These are phyloP conservation scores for Lipomyces yamadae DNA, from an alignment of 805 yeast genomes.

Conservation along the genomic window DNA sequence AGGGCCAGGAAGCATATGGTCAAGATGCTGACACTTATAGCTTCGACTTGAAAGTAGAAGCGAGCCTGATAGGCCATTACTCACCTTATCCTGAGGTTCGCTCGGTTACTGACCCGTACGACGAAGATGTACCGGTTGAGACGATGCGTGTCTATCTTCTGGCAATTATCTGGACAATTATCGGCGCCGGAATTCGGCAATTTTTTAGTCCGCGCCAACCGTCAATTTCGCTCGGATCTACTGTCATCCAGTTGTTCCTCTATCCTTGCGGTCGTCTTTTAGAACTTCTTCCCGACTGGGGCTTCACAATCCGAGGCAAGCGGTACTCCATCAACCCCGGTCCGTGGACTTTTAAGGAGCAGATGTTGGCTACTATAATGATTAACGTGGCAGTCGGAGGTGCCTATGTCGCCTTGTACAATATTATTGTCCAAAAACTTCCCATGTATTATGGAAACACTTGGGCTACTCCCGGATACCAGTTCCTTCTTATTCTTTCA, in stretches of 20 bases:
- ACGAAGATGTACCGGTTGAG: conserved; percentile 54
- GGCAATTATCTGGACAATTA: conserved; percentile 56
- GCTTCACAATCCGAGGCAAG: conserved; percentile 49
- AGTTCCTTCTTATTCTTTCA: conserved; percentile 56
- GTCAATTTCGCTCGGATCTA: conserved; percentile 54
- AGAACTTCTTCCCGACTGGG: conserved; percentile 55
- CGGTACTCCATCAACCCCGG: conserved; percentile 57
- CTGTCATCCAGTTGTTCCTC: conserved; percentile 63
- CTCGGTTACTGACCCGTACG: conserved; percentile 58
- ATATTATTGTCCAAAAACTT: conserved; percentile 58
- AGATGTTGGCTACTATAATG: conserved; percentile 59
- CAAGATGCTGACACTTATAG: conserved; percentile 19
- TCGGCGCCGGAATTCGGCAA: conserved; percentile 42
- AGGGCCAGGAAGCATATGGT: conserved; percentile 28
- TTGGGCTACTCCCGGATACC: conserved; percentile 54
- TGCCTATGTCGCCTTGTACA: conserved; percentile 54
- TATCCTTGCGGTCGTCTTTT: conserved; percentile 61
- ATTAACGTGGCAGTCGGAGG: conserved; percentile 53
- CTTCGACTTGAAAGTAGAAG: conserved; percentile 43
- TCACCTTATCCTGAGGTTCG: conserved; percentile 66
- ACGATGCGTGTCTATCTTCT: conserved; percentile 50
- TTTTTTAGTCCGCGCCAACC: conserved; percentile 66
- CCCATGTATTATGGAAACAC: conserved; percentile 47
- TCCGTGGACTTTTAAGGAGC: conserved; percentile 64
- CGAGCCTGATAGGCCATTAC: conserved; percentile 49